Percentiles rank a stretch among this genome's conserved stretches.
These are phyloP conservation scores for Coix lacrymajobi DNA, from an alignment of 176 grass and related monocot species.

Conservation along the genomic window DNA sequence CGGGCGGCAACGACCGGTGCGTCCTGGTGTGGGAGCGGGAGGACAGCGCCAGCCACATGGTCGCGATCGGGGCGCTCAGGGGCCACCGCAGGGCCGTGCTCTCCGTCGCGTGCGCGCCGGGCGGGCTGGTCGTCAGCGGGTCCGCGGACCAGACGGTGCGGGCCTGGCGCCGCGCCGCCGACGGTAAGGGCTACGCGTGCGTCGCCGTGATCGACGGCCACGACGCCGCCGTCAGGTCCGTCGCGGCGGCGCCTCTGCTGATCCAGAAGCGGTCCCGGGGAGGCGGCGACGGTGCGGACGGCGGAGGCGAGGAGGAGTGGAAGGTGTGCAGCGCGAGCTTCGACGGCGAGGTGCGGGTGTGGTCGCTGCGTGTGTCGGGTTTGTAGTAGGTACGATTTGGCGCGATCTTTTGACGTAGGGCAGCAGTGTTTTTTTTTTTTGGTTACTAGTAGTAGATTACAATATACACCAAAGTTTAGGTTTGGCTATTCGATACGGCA, in stretches of 20 bases:
- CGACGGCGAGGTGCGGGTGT: slow-evolving; percentile 75
- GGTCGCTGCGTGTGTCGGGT: slow-evolving; percentile 48
- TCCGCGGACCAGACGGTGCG: slow-evolving; percentile 74
- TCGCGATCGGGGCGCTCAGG: slow-evolving; percentile 51
- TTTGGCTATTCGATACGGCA: neutral
- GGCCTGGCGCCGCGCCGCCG: slow-evolving; percentile 52
- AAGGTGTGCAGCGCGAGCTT: slow-evolving; percentile 67
- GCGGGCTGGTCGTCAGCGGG: slow-evolving; percentile 68
- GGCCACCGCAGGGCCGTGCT: slow-evolving; percentile 74
- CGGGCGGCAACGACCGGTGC: slow-evolving; percentile 66
- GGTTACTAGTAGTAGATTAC: neutral
- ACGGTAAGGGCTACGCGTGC: slow-evolving; percentile 41
- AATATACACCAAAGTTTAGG: neutral
- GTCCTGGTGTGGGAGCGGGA: slow-evolving; percentile 91
- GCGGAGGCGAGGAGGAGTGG: slow-evolving; percentile 48
- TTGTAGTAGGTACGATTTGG: slow-evolving; percentile 26
- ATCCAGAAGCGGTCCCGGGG: neutral
- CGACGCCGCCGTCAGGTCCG: slow-evolving; percentile 42
- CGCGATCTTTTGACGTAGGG: slow-evolving; percentile 18
- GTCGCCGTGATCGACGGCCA: slow-evolving; percentile 67
- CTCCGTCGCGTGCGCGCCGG: slow-evolving; percentile 51
- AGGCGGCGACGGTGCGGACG: neutral
- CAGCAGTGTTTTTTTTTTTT: neutral
- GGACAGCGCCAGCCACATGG: slow-evolving; percentile 66
- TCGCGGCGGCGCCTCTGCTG: slow-evolving; percentile 25